Conservation (phyloP, 306 rosid species). For the Hylodesmum podocarpum region DNA sequence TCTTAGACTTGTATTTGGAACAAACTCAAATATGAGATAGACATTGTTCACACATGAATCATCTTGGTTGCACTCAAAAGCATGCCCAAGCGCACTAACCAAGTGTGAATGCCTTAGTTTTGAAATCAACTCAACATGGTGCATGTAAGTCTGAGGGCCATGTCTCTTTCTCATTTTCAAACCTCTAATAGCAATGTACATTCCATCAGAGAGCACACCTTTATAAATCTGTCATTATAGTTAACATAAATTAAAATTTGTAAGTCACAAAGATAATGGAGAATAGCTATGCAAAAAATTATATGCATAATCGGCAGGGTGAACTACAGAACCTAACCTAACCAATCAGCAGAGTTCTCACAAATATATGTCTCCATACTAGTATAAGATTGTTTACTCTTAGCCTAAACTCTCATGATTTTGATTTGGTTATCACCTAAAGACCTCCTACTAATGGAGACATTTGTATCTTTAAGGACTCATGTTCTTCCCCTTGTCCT, state of each 20-base stretch:
- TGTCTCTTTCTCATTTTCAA: conserved; percentile 66
- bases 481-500: too few species aligned
- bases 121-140: conserved; percentile 75
- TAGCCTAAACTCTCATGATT: too few species aligned
- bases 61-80: conserved; percentile 71
- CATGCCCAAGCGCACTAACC: conserved; percentile 93
- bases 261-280: not conserved
- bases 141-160: conserved; percentile 61
- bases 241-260: not conserved
- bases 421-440: too few species aligned
- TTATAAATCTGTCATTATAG: conserved; percentile 57
- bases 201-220: conserved; percentile 84
- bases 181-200: conserved; percentile 60
- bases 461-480: too few species aligned
- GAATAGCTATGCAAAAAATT: not conserved
- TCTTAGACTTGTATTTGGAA: conserved; percentile 64
- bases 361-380: too few species aligned
- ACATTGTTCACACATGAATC: conserved; percentile 63
- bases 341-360: too few species aligned
- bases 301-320: not conserved
- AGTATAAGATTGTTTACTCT: too few species aligned
- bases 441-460: too few species aligned
- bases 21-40: conserved; percentile 72
- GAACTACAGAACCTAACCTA: not conserved
- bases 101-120: conserved; percentile 81